A percentile compares a stretch with the other conserved stretches of the same genome.
phyloP scores from a whole-genome alignment of 139 green algal species.

The Chlamydomonas eustigma region DNA sequence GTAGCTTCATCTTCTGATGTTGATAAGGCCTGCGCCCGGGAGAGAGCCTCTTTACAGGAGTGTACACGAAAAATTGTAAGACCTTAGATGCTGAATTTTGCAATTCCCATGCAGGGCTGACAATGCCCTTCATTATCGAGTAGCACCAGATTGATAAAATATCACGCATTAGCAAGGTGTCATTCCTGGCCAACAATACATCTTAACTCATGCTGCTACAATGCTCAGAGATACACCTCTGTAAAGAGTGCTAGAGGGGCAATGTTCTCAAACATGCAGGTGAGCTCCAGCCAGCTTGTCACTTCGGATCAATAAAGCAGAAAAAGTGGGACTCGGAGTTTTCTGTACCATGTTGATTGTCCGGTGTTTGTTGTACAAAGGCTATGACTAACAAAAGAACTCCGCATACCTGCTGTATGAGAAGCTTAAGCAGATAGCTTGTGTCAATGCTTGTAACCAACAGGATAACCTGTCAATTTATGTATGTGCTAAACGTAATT shows the following conservation, averaged over 20 bases:
- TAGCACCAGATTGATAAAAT: not conserved
- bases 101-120: too few relatives aligned
- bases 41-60: not conserved
- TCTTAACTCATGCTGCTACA: not conserved
- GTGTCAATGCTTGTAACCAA: not conserved
- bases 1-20: not conserved
- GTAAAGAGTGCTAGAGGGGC: not conserved
- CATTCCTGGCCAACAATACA: not conserved
- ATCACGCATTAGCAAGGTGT: not conserved
- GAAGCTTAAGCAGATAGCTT: not conserved
- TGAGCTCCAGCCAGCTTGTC: too few relatives aligned
- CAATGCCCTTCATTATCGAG: not conserved
- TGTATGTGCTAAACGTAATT: not conserved
- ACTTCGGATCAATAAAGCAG: too few relatives aligned
- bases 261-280: too few relatives aligned
- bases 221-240: not conserved
- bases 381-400: not conserved
- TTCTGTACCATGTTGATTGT: too few relatives aligned
- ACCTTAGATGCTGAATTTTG: too few relatives aligned
- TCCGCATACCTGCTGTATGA: not conserved
- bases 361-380: too few relatives aligned
- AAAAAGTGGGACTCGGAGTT: too few relatives aligned
- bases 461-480: not conserved
- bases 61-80: conserved; percentile 5
- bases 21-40: not conserved